Evolutionary conservation across 345 rosid species (phyloP).

Genomic region (Pistacia vera): DNA sequence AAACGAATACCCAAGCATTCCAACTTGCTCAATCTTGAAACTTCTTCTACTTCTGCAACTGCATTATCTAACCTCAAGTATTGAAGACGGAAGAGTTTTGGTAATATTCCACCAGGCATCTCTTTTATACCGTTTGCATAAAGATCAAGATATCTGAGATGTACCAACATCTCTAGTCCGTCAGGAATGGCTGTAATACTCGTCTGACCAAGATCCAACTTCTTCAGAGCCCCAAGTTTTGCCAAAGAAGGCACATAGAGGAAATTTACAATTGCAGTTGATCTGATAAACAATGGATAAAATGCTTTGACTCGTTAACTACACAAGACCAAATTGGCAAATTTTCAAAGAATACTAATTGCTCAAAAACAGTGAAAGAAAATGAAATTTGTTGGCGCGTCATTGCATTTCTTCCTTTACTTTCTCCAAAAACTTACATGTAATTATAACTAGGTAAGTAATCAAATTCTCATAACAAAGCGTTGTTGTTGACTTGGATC

Average conservation of each 20-base stretch:
- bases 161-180: constrained; percentile 16
- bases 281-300: too few species aligned
- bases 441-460: too few species aligned
- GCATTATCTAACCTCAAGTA: background rate
- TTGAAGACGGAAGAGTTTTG: background rate
- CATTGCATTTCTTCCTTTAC: too few species aligned
- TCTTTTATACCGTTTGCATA: background rate
- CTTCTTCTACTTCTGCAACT: background rate
- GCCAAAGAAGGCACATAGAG: constrained; percentile 13
- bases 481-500: too few species aligned
- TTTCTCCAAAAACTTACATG: too few species aligned
- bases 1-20: constrained; percentile 1
- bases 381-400: too few species aligned
- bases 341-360: too few species aligned
- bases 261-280: too few species aligned
- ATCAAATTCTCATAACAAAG: too few species aligned
- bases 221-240: constrained; percentile 9
- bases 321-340: too few species aligned
- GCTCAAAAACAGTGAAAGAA: too few species aligned
- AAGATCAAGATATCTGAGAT: constrained; percentile 22
- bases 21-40: constrained; percentile 2
- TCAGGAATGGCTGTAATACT: constrained; percentile 14
- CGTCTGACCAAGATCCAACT: constrained; percentile 14
- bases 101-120: background rate
- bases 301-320: too few species aligned